Conservation (phyloP, 1,284 basidiomycete genomes). For the Leucoagaricus sp. region DNA sequence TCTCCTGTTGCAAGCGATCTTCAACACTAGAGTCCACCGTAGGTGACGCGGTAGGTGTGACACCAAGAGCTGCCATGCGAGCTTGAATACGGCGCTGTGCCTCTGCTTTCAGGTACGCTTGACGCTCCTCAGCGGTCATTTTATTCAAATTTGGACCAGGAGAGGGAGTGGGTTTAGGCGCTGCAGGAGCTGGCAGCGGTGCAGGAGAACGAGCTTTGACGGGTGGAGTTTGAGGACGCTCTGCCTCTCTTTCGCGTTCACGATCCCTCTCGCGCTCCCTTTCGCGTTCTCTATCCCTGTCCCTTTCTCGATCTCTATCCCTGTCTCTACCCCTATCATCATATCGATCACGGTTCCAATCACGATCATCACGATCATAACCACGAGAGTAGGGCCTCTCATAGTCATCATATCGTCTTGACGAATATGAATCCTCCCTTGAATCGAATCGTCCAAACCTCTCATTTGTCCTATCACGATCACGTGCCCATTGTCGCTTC, state of each 20-base stretch:
- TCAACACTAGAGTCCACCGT: conserved; percentile 76
- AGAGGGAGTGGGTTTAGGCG: conserved; percentile 42
- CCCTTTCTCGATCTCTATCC: conserved; percentile 25
- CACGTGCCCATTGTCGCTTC: conserved; percentile 75
- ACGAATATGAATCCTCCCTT: conserved; percentile 36
- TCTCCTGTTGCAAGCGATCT: conserved; percentile 81
- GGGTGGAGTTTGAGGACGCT: conserved; percentile 52
- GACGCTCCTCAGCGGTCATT: conserved; percentile 86
- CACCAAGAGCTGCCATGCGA: conserved; percentile 86
- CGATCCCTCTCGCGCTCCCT: conserved; percentile 23
- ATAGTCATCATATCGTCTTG: conserved; percentile 35
- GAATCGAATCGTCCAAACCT: conserved; percentile 71
- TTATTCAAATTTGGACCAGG: conserved; percentile 49
- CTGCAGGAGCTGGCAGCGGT: conserved; percentile 44
- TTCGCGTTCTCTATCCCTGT: conserved; percentile 28
- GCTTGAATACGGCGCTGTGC: conserved; percentile 86
- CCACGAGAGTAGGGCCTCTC: conserved; percentile 23
- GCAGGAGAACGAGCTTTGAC: conserved; percentile 50
- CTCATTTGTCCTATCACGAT: conserved; percentile 87
- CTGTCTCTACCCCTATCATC: conserved; percentile 22
- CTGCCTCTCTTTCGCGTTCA: conserved; percentile 38
- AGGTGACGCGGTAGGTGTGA: conserved; percentile 47
- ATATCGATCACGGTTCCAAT: conserved; percentile 19
- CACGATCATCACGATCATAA: conserved; percentile 33
- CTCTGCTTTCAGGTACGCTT: conserved; percentile 80